phyloP scores from a whole-genome alignment of 768 basidiomycete species.

The Peribolospora kevripleyi region DNA sequence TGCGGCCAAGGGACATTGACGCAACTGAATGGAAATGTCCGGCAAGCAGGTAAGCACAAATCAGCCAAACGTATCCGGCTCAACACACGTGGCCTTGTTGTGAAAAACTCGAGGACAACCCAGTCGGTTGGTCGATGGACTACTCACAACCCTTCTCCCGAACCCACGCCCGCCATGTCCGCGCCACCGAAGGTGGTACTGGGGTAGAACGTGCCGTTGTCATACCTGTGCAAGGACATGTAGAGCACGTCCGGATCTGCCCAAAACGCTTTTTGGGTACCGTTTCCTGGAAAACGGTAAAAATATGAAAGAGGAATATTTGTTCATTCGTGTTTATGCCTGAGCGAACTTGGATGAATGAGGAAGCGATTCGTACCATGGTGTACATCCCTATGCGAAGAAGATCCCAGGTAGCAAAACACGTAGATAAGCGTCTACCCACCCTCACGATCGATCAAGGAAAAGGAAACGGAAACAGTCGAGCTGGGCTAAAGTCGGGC shows the following conservation, averaged over 20 bases:
- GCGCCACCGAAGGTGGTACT: constrained; percentile 70
- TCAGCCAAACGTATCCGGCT: constrained; percentile 18
- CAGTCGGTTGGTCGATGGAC: no score
- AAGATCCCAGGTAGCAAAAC: constrained; percentile 3
- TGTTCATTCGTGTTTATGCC: background rate
- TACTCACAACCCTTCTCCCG: constrained; percentile 56
- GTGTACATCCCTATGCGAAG: constrained; percentile 60
- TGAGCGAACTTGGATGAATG: background rate
- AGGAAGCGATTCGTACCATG: constrained; percentile 34
- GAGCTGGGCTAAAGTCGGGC: background rate
- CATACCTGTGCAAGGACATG: constrained; percentile 84
- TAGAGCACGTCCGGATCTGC: constrained; percentile 79
- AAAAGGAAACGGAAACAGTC: background rate
- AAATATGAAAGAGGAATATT: background rate
- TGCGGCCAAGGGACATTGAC: constrained; percentile 93
- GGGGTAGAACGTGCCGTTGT: constrained; percentile 76
- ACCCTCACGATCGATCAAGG: background rate
- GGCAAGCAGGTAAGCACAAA: background rate
- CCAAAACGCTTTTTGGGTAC: constrained; percentile 86
- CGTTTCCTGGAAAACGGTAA: constrained; percentile 41
- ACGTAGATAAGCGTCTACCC: background rate
- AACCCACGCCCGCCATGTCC: constrained; percentile 60
- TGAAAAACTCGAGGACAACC: background rate
- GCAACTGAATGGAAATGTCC: constrained; percentile 29
- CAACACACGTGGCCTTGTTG: background rate